Evolutionary conservation across 2,329 filamentous ascomycete species (phyloP), one percentile per base, ranked within the genome.

Genomic region (Fusarium stilboides): DNA sequence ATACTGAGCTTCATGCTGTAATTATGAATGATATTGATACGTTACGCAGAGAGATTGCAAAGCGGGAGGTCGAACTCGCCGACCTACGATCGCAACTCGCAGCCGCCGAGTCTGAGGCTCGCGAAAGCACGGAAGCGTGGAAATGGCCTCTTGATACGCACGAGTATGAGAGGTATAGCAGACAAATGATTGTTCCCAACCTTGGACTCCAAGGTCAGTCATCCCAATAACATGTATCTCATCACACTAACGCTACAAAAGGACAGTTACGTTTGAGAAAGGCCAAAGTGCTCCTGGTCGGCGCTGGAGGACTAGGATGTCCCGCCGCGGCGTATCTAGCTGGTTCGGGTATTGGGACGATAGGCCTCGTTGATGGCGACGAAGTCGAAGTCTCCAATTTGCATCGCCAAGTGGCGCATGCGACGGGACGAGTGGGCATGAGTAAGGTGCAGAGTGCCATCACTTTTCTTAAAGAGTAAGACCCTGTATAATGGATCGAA

Each of bases 251-350:
- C 17, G 15, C 5, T 2, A 9, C 7, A 3, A 24, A 57, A 94
- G 94, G 93, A 1, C 95, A 98, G 80, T 82, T 95, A 8, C 85
- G 87, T 33, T 83, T 98, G 17, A 91, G 89, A 74, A 82, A 85
- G 1, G 85, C 93, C 1, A 88, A 85, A 20, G 90, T 98, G 7
- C 85, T 98, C 9, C 85, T 99, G 46, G 87, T 99, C 24, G 96
- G 96, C 13, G 91, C 93, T 3, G 96, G 96, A 8, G 96, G 96
- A 0, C 83, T 99, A 14, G 96, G 96, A 13, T 98, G 94, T 77
- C 96, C 96, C 13, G 94, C 96, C 14, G 93, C 94, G 1, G 88
- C 92, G n/a, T 99, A 99, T 77, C 88, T 99, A 2, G 93, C 94
- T 12, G 95, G 94, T 22, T 92, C 96, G 2, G 96, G 96, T 1